Conservation (phyloP, 768 basidiomycete species). For the Xerocomellus intermedius region DNA sequence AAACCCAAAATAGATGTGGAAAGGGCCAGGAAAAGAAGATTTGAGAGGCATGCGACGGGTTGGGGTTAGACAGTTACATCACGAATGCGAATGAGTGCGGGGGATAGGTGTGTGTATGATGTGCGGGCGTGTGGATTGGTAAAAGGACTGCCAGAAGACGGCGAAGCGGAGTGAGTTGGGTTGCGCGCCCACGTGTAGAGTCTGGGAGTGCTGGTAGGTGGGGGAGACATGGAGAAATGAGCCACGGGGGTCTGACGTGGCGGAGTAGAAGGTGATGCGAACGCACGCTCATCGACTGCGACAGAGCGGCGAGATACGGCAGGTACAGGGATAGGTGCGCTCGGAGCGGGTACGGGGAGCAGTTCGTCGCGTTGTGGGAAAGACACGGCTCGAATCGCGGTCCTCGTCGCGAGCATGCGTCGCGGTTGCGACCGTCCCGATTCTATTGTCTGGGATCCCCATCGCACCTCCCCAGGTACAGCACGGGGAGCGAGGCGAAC, state of each 20-base stretch:
- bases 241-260: conserved; percentile 25
- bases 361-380: conserved; percentile 3
- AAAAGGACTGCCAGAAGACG: conserved; percentile 44
- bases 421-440: conserved; percentile 1
- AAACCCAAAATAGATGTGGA: conserved; percentile 12
- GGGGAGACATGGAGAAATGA: conserved; percentile 46
- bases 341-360: conserved; percentile 21
- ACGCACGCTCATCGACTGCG: conserved; percentile 18
- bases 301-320: conserved; percentile 19
- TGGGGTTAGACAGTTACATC: conserved; percentile 31
- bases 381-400: not conserved
- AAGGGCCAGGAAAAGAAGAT: conserved; percentile 5
- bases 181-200: conserved; percentile 53
- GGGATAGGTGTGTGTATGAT: conserved; percentile 55
- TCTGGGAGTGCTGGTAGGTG: conserved; percentile 54
- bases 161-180: conserved; percentile 36
- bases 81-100: conserved; percentile 46
- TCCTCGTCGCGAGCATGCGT: not conserved
- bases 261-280: conserved; percentile 32
- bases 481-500: conserved; percentile 24
- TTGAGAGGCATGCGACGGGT: conserved; percentile 1
- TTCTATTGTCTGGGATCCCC: conserved; percentile 3
- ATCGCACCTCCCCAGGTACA: conserved; percentile 7
- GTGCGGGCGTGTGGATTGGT: conserved; percentile 58
- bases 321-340: conserved; percentile 33